Evolutionary conservation across 306 rosid genomes (phyloP).

Genomic region (Acmispon strigosus): DNA sequence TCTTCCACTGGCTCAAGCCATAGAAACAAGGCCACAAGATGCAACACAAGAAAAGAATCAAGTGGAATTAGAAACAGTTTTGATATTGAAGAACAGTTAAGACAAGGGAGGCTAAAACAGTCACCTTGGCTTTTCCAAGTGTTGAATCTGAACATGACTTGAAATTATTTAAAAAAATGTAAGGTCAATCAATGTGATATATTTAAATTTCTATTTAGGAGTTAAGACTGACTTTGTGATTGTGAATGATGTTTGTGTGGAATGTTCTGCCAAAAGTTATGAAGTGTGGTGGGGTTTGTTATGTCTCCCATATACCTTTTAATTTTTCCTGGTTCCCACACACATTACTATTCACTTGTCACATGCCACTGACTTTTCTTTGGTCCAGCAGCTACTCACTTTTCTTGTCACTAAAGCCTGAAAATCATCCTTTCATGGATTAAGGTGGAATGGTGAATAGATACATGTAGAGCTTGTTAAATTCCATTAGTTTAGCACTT

Average conservation of each 20-base stretch:
- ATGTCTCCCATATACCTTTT: conserved; percentile 28
- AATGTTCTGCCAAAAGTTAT: conserved; percentile 31
- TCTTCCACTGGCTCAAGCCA: conserved; percentile 81
- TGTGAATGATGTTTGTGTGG: conserved; percentile 48
- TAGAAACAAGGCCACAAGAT: conserved; percentile 39
- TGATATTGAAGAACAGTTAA: conserved; percentile 44
- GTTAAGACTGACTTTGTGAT: conserved; percentile 40
- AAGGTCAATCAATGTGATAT: conserved; percentile 33
- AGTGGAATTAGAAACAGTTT: conserved; percentile 30
- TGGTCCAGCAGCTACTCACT: conserved; percentile 12
- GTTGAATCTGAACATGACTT: conserved; percentile 79
- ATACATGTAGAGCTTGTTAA: neutral
- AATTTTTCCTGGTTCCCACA: neutral
- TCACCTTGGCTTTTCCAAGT: conserved; percentile 85
- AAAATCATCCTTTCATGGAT: conserved; percentile 19
- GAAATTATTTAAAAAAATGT: neutral
- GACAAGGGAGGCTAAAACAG: conserved; percentile 61
- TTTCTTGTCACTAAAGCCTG: conserved; percentile 16
- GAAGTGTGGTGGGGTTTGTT: conserved; percentile 35
- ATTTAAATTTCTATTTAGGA: conserved; percentile 22
- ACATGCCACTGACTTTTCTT: conserved; percentile 22
- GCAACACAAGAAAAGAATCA: conserved; percentile 27
- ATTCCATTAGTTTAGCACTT: neutral
- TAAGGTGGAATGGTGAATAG: neutral
- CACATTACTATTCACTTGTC: conserved; percentile 15